These are phyloP conservation scores for Herpetomonas muscarum DNA, from an alignment of 208 protist species.

Conservation along the genomic window DNA sequence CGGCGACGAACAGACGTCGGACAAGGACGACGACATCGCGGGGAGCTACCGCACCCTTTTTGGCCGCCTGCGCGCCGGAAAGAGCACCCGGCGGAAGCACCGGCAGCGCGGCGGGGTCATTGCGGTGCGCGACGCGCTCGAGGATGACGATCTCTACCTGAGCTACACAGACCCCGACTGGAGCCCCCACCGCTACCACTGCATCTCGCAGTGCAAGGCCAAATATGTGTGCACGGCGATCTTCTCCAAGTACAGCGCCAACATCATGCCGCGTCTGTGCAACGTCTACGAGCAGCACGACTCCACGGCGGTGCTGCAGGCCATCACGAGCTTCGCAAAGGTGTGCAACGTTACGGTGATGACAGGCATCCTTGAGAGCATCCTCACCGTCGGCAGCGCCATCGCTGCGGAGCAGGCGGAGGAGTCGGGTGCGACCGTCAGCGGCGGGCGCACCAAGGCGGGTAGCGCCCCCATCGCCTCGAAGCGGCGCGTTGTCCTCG, in stretches of 20 bases:
- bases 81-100: not conserved
- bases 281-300: constrained; percentile 76
- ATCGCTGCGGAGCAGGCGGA: constrained; percentile 40
- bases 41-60: not conserved
- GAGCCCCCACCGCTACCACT: constrained; percentile 77
- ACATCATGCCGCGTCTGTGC: constrained; percentile 88
- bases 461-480: constrained; percentile 47
- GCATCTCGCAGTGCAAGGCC: constrained; percentile 64
- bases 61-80: too few relatives aligned
- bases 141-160: constrained; percentile 72
- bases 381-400: constrained; percentile 67
- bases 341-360: constrained; percentile 81
- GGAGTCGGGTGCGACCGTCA: not conserved
- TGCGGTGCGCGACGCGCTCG: constrained; percentile 50
- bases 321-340: constrained; percentile 83
- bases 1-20: constrained; percentile 12
- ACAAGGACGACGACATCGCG: constrained; percentile 15
- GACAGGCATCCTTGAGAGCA: constrained; percentile 74
- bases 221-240: constrained; percentile 61
- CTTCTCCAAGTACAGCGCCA: constrained; percentile 76
- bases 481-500: constrained; percentile 80
- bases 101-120: not conserved
- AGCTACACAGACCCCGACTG: constrained; percentile 64
- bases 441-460: constrained; percentile 16
- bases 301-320: constrained; percentile 73